Percentiles rank a stretch among this genome's conserved stretches.
Evolutionary conservation across 495 filamentous ascomycete species (phyloP).

Genomic region (Oidiodendron maius): DNA sequence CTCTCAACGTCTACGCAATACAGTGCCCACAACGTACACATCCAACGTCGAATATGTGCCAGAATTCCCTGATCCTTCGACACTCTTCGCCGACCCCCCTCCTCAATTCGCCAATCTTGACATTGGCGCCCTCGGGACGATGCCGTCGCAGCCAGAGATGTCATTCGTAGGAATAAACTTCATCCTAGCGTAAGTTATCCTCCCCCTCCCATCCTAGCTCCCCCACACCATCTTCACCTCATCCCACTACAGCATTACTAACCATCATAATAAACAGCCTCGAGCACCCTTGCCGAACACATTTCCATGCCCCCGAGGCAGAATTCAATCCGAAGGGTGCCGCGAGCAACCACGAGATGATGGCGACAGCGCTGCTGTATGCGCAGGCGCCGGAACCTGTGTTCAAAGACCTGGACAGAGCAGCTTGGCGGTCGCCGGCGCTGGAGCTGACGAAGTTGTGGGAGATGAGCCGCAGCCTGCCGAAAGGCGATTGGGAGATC

Average conservation of each 20-base stretch:
- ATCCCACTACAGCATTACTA: no score
- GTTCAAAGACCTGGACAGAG: neutral
- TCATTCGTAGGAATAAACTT: constrained; percentile 43
- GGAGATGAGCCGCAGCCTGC: constrained; percentile 32
- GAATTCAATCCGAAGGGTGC: constrained; percentile 18
- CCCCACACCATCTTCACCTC: no score
- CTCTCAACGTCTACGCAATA: neutral
- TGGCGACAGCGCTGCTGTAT: constrained; percentile 33
- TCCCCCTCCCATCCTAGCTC: neutral
- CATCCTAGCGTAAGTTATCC: constrained; percentile 42
- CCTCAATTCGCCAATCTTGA: constrained; percentile 7
- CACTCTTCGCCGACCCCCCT: constrained; percentile 1
- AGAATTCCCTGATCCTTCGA: no score
- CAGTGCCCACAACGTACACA: neutral
- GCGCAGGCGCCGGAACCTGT: constrained; percentile 10
- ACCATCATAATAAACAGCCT: constrained; percentile 26
- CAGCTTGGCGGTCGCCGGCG: constrained; percentile 12
- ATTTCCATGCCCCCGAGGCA: constrained; percentile 27
- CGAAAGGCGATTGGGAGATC: constrained; percentile 30
- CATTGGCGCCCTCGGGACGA: neutral
- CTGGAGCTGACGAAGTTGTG: constrained; percentile 32
- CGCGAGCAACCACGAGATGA: constrained; percentile 37
- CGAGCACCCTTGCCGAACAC: constrained; percentile 43
- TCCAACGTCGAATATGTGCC: neutral
- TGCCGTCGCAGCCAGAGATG: constrained; percentile 26